These are phyloP conservation scores for Paracoccidioides brasiliensis DNA, from an alignment of 2,329 filamentous ascomycete species.

Conservation along the genomic window DNA sequence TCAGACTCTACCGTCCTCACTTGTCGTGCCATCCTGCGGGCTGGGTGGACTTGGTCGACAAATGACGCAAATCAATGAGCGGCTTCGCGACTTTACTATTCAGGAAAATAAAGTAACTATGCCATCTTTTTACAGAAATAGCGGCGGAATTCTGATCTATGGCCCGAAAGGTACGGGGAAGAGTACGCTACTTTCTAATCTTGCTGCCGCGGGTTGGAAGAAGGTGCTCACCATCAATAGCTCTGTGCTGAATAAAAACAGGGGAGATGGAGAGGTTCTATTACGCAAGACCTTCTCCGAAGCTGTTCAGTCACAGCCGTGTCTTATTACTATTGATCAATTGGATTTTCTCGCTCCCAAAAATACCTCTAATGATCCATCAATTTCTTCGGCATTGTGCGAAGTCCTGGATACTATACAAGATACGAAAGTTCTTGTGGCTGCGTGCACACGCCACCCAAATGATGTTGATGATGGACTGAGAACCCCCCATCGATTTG, in stretches of 20 bases:
- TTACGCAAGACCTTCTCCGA: slow-evolving; percentile 58
- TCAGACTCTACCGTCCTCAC: slow-evolving; percentile 8
- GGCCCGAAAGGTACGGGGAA: slow-evolving; percentile 80
- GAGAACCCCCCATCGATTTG: slow-evolving; percentile 51
- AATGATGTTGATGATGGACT: slow-evolving; percentile 60
- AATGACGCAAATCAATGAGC: slow-evolving; percentile 52
- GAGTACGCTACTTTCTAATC: slow-evolving; percentile 54
- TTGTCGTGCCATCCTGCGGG: slow-evolving; percentile 30
- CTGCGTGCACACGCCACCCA: slow-evolving; percentile 61
- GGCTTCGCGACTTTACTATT: slow-evolving; percentile 44
- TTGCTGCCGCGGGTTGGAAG: slow-evolving; percentile 58
- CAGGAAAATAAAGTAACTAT: slow-evolving; percentile 18
- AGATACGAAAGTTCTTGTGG: slow-evolving; percentile 51
- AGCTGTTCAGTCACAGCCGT: slow-evolving; percentile 56
- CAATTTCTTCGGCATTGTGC: slow-evolving; percentile 29
- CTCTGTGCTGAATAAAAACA: slow-evolving; percentile 22
- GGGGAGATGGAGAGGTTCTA: slow-evolving; percentile 36
- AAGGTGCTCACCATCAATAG: slow-evolving; percentile 43
- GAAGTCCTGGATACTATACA: slow-evolving; percentile 25
- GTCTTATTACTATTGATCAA: slow-evolving; percentile 66
- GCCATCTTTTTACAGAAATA: slow-evolving; percentile 30
- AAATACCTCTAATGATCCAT: slow-evolving; percentile 34
- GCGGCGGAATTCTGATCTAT: slow-evolving; percentile 57
- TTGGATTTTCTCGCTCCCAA: slow-evolving; percentile 57
- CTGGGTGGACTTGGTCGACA: slow-evolving; percentile 58